These are phyloP conservation scores for Taxawa tesnikishii DNA, from an alignment of 2,329 filamentous ascomycete genomes.

Conservation along the genomic window DNA sequence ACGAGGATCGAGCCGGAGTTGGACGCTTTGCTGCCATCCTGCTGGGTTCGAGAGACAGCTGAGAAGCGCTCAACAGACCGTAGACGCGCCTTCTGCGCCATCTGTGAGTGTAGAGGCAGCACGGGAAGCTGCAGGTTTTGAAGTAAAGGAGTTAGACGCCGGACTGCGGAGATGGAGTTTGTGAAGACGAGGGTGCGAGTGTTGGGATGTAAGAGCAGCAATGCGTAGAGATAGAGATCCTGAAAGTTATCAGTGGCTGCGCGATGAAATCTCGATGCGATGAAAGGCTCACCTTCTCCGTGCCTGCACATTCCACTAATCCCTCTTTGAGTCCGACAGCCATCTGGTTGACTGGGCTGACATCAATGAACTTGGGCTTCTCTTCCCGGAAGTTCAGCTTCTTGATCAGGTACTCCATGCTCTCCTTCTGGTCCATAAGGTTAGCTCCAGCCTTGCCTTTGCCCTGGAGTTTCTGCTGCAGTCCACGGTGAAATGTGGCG, in stretches of 20 bases:
- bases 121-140: slow-evolving; percentile 69
- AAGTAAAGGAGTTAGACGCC: slow-evolving; percentile 72
- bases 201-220: slow-evolving; percentile 71
- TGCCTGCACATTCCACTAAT: slow-evolving; percentile 79
- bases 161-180: slow-evolving; percentile 88
- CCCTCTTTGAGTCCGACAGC: slow-evolving; percentile 76
- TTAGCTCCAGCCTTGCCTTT: slow-evolving; percentile 52
- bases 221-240: slow-evolving; percentile 86
- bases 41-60: slow-evolving; percentile 33
- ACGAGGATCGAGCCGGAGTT: slow-evolving; percentile 55
- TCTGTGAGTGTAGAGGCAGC: slow-evolving; percentile 76
- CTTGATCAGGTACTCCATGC: slow-evolving; percentile 84
- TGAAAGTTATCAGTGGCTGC: slow-evolving; percentile 23
- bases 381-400: slow-evolving; percentile 79
- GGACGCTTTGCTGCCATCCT: slow-evolving; percentile 2
- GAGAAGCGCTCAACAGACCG: slow-evolving; percentile 85
- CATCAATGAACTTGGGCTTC: slow-evolving; percentile 81
- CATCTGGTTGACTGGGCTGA: slow-evolving; percentile 83
- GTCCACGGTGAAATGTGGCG: slow-evolving; percentile 80
- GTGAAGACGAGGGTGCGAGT: slow-evolving; percentile 82
- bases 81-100: slow-evolving; percentile 92
- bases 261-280: not conserved
- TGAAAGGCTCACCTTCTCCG: slow-evolving; percentile 60
- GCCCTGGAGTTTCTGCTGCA: slow-evolving; percentile 82
- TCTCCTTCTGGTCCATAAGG: slow-evolving; percentile 60